Conservation (phyloP, 2,329 filamentous ascomycete genomes). For the Monilinia vaccinii-corymbosi region DNA sequence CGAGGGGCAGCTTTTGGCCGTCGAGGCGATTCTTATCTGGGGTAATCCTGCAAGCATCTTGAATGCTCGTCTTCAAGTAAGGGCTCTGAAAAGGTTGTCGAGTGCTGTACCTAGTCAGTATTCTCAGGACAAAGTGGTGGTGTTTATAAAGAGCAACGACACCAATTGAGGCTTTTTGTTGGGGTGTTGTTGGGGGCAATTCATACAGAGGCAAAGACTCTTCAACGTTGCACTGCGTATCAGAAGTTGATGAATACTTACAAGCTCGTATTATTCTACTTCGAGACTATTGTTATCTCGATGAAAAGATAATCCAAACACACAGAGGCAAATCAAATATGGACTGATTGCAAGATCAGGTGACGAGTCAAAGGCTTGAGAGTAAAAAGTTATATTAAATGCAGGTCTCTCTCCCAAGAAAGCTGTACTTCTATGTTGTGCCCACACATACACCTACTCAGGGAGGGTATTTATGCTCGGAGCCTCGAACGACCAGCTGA, state of each 20-base stretch:
- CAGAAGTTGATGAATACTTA: neutral
- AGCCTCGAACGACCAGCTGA: constrained; percentile 8
- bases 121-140: neutral
- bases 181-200: neutral
- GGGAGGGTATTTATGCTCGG: constrained; percentile 8
- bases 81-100: neutral
- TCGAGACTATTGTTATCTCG: constrained; percentile 2
- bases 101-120: neutral
- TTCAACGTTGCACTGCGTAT: constrained; percentile 7
- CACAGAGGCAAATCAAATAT: neutral
- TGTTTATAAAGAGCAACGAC: constrained; percentile 1
- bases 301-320: constrained; percentile 5
- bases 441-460: neutral
- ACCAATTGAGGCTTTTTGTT: neutral
- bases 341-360: constrained; percentile 8
- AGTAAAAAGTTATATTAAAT: constrained; percentile 4
- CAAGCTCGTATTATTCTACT: constrained; percentile 3
- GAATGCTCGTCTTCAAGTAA: neutral
- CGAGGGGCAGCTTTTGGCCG: neutral
- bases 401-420: constrained; percentile 7
- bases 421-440: constrained; percentile 11
- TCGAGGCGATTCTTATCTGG: neutral
- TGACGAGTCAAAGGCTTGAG: constrained; percentile 2
- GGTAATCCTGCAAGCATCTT: constrained; percentile 3
- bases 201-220: neutral